Evolutionary conservation across 495 filamentous ascomycete species (phyloP), one percentile per base, ranked within the genome.

Genomic region (Penicillium simplicissimum): DNA sequence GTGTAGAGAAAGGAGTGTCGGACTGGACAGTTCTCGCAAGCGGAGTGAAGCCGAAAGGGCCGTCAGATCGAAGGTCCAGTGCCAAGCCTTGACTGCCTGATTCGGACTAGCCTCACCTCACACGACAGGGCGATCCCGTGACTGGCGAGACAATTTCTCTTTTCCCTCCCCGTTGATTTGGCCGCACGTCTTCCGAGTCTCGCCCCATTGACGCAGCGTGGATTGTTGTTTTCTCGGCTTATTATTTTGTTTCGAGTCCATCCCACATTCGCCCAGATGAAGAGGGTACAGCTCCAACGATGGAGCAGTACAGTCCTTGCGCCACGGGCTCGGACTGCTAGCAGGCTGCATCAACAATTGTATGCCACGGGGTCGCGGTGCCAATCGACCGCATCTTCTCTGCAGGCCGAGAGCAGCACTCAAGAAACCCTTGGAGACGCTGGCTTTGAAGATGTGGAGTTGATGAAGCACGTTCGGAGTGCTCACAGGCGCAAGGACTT

Each of bases 281-380:
- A 87, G 83, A 84, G 85, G 75, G 75, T 91, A 85, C 83, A 84
- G 71, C 78, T 89, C 73, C 83, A 84, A 71, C 82, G 82, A 84
- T 88, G 88, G 84, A 87, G 87, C 75, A 81, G 81, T 72, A 88
- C 88, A 82, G 84, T 88, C 77, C 84, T 90, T 67, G 81, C 75
- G 66, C 76, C 81, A 67, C 81, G 78, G 69, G 76, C 74, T 70
- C 77, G 76, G 69, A 79, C 80, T 74, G 77, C 74, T 72, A 76
- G 71, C 73, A 69, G 77, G 62, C 75, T 81, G 70, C 72, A 76
- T 65, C 78, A 79, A 70, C 79, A 72, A 62, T 65, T 74, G 69
- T 75, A 69, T 71, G 64, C 64, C 56, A 61, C 63, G 54, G 58
- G 63, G 45, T 64, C 70, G 45, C 75, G 79, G 56, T 65, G 66